Percentiles rank a stretch among this genome's conserved stretches.
phyloP scores from a whole-genome alignment of 2,329 filamentous ascomycete genomes.

The Colletotrichum musae region DNA sequence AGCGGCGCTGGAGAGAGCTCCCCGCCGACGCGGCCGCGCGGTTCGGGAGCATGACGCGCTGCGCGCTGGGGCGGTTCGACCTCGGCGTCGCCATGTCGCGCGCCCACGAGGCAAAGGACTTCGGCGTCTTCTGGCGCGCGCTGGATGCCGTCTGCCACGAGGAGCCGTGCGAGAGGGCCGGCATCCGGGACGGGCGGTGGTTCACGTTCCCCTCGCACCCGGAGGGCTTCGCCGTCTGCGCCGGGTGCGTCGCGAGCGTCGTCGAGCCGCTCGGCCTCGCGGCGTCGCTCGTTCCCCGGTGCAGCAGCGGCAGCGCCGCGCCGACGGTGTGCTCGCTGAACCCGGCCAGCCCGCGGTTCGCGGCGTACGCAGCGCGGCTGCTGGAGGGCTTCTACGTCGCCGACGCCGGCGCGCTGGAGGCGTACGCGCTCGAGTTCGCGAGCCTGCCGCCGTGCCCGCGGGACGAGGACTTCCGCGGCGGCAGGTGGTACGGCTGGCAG shows the following conservation, averaged over 20 bases:
- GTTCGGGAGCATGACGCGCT: slow-evolving; percentile 44
- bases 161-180: slow-evolving; percentile 49
- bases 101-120: slow-evolving; percentile 49
- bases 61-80: slow-evolving; percentile 50
- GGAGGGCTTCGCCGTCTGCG: slow-evolving; percentile 52
- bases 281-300: slow-evolving; percentile 48
- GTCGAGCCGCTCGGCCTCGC: slow-evolving; percentile 49
- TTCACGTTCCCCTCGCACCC: slow-evolving; percentile 52
- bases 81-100: slow-evolving; percentile 49
- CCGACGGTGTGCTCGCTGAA: slow-evolving; percentile 53
- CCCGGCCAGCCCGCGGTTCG: slow-evolving; percentile 47
- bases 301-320: slow-evolving; percentile 3
- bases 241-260: slow-evolving; percentile 52
- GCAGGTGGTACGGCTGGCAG: slow-evolving; percentile 55
- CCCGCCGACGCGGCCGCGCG: slow-evolving; percentile 34
- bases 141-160: slow-evolving; percentile 46
- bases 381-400: slow-evolving; percentile 49
- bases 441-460: slow-evolving; percentile 48
- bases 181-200: slow-evolving; percentile 50
- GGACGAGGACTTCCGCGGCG: slow-evolving; percentile 44
- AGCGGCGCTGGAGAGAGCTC: slow-evolving; percentile 44
- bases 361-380: slow-evolving; percentile 43
- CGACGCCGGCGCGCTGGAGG: slow-evolving; percentile 45
- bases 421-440: slow-evolving; percentile 49
- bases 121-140: slow-evolving; percentile 52